Evolutionary conservation across 106 monocot species (phyloP), one percentile per base, ranked within the genome.

Genomic region (Triglochin maritima): DNA sequence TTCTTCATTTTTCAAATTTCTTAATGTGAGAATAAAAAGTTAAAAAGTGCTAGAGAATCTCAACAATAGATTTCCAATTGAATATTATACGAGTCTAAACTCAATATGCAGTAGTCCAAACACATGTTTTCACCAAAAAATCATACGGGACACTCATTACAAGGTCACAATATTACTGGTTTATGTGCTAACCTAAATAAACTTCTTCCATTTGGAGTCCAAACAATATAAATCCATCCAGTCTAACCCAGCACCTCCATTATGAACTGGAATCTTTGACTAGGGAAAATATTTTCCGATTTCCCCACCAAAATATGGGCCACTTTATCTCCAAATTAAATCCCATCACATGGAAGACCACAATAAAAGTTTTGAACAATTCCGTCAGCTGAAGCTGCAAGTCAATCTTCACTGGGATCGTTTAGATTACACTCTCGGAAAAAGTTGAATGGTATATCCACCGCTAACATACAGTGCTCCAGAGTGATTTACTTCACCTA

Each of bases 141-240:
- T 29, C 29, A 29, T 29, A 29, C 29, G 1, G 29, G 29, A 29
- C 29, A 29, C 29, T 29, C 29, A 0, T 29, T 29, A 0, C 1
- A 29, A 29, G 29, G 29, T 29, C 1, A 29, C 29, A 29, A 29
- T 0, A 29, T 13, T 44, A n/a, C 9, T 15, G 29, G 46, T 71
- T 50, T 41, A 71, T 50, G 7, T 50, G 58, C 58, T 29, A 71
- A n/a, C 65, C 77, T 71, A 69, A 77, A 70, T 12, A 77, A 53
- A 41, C 77, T 77, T 50, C 77, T 77, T 44, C 77, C 71, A 46
- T 77, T 77, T 9, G 77, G 71, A 50, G 77, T 77, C 71, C 77
- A 77, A 29, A 15, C 77, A 77, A 47, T 70, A 77, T 7, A 77
- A 52, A 59, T 77, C 77, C 65, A 77, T 48, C 77, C 77, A 77